Evolutionary conservation across 2,329 filamentous ascomycete genomes (phyloP).

Genomic region (Sporothrix dimorphospora): DNA sequence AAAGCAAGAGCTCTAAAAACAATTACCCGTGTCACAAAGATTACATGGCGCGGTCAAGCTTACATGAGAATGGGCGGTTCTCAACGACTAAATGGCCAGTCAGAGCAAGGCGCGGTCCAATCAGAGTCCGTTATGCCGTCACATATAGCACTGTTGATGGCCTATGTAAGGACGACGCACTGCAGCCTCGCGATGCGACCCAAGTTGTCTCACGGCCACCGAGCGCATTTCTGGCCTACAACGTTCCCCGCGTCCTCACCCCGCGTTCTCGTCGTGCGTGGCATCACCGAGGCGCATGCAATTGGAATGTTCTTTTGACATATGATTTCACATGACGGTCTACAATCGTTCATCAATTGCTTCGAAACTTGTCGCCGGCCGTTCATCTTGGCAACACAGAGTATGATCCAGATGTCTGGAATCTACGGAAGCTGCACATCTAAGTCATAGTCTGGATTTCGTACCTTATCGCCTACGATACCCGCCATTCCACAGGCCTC

Average conservation of each 20-base stretch:
- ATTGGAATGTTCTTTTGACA: background rate
- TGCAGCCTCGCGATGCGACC: constrained; percentile 14
- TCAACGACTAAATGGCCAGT: no score
- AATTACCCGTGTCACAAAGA: no score
- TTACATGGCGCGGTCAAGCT: no score
- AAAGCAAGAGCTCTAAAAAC: no score
- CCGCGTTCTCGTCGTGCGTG: background rate
- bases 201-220: background rate
- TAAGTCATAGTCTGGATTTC: background rate
- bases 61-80: no score
- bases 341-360: background rate
- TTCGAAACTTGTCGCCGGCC: no score
- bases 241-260: background rate
- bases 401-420: background rate
- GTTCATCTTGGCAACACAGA: no score
- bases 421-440: background rate
- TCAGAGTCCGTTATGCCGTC: background rate
- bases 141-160: background rate
- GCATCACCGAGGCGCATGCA: background rate
- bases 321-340: constrained; percentile 1
- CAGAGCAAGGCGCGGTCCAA: background rate
- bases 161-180: background rate
- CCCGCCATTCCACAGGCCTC: background rate
- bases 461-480: background rate
- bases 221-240: background rate